phyloP scores from a whole-genome alignment of 805 yeast genomes.

The Ogataea zsoltii region DNA sequence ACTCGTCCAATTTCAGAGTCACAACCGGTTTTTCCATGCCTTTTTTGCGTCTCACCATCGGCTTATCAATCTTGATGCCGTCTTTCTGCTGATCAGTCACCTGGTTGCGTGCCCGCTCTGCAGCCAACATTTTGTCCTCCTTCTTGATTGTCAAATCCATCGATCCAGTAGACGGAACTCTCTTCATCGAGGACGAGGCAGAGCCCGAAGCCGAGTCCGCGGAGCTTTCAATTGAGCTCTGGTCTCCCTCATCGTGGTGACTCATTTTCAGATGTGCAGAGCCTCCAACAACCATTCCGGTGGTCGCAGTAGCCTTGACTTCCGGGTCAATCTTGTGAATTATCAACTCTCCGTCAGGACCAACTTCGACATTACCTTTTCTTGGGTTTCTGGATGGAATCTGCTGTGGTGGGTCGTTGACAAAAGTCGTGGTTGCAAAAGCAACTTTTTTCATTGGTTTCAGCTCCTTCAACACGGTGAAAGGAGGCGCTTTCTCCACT shows the following conservation, averaged over 20 bases:
- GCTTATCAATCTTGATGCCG: conserved; percentile 64
- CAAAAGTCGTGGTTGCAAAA: conserved; percentile 74
- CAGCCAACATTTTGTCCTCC: conserved; percentile 33
- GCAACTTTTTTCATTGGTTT: conserved; percentile 61
- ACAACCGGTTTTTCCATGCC: conserved; percentile 40
- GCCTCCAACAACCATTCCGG: conserved; percentile 80
- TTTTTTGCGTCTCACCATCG: conserved; percentile 46
- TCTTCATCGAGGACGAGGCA: conserved; percentile 18
- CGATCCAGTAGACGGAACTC: conserved; percentile 18
- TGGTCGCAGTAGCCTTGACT: conserved; percentile 42
- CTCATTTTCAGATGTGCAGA: conserved; percentile 61
- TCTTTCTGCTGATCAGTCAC: conserved; percentile 24
- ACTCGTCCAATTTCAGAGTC: conserved; percentile 55
- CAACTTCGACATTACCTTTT: conserved; percentile 65
- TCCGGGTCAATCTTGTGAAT: conserved; percentile 36
- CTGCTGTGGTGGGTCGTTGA: conserved; percentile 88
- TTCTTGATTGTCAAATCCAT: conserved; percentile 30
- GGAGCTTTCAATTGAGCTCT: conserved; percentile 19
- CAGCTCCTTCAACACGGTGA: conserved; percentile 27
- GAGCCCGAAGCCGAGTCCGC: conserved; percentile 5
- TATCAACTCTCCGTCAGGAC: conserved; percentile 35
- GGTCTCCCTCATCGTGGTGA: conserved; percentile 13
- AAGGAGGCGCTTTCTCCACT: conserved; percentile 29
- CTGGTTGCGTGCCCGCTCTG: conserved; percentile 29
- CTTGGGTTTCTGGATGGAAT: conserved; percentile 85